phyloP scores from a whole-genome alignment of 202 grass and related monocot genomes.

The Schoenoplectus triqueter region DNA sequence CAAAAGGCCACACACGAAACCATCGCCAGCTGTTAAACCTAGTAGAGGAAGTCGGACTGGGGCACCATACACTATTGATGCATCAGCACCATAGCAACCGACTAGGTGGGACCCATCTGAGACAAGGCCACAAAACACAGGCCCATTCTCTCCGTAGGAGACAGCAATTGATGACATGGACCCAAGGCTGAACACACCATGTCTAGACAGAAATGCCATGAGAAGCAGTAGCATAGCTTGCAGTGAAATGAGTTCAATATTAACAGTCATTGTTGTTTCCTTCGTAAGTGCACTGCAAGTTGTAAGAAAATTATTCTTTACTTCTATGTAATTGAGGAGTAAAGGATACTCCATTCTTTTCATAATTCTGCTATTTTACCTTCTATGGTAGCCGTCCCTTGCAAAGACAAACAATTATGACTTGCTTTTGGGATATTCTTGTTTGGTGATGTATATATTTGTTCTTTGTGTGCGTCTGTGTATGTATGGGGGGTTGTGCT shows the following conservation, averaged over 20 bases:
- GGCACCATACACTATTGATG: constrained; percentile 85
- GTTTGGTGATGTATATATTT: neutral
- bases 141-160: constrained; percentile 92
- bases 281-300: constrained; percentile 43
- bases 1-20: constrained; percentile 87
- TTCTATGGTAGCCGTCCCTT: neutral
- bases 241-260: constrained; percentile 42
- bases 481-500: neutral
- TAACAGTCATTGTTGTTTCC: constrained; percentile 32
- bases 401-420: neutral
- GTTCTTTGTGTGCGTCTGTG: neutral
- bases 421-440: neutral
- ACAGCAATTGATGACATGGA: constrained; percentile 98
- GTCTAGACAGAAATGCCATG: constrained; percentile 33
- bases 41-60: constrained; percentile 65
- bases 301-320: neutral
- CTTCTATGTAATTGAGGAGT: constrained; percentile 23
- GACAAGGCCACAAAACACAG: constrained; percentile 84
- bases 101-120: constrained; percentile 90
- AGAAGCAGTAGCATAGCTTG: constrained; percentile 49
- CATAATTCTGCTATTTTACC: neutral
- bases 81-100: constrained; percentile 80
- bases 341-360: constrained; percentile 34
- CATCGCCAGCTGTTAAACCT: constrained; percentile 84
- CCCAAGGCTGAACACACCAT: constrained; percentile 55